Conservation (phyloP, 768 basidiomycete genomes). For the button mushroom (Agaricus bisporus) region DNA sequence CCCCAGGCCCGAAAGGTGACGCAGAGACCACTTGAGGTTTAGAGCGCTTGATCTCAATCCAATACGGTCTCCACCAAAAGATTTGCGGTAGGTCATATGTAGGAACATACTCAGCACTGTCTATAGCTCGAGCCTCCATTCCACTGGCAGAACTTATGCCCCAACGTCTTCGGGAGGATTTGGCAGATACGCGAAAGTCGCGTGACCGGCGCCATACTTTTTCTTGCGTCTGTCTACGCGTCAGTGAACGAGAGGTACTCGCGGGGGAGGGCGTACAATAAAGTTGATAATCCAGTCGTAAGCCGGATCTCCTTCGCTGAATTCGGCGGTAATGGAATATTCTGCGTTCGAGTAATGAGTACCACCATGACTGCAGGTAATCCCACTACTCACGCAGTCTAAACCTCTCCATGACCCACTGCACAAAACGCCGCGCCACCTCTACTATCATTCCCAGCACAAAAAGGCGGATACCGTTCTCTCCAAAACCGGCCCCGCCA, state of each 20-base stretch:
- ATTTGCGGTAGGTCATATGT: slow-evolving; percentile 32
- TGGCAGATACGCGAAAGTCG: slow-evolving; percentile 33
- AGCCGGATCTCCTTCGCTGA: slow-evolving; percentile 39
- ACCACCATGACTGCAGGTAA: background rate
- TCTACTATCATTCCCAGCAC: slow-evolving; percentile 33
- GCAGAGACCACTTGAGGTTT: slow-evolving; percentile 5
- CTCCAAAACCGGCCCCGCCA: slow-evolving; percentile 12
- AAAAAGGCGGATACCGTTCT: slow-evolving; percentile 24
- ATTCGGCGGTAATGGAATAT: slow-evolving; percentile 38
- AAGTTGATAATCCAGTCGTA: slow-evolving; percentile 45
- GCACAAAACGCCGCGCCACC: slow-evolving; percentile 30
- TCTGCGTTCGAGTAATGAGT: slow-evolving; percentile 20
- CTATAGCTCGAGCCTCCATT: slow-evolving; percentile 14
- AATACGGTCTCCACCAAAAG: slow-evolving; percentile 35
- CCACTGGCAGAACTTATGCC: slow-evolving; percentile 21
- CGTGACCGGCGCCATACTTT: slow-evolving; percentile 38
- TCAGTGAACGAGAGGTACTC: background rate
- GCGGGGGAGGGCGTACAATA: slow-evolving; percentile 23
- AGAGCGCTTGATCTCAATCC: slow-evolving; percentile 29
- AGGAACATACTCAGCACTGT: slow-evolving; percentile 34
- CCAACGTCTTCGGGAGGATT: slow-evolving; percentile 34
- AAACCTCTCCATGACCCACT: slow-evolving; percentile 30
- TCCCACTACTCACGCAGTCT: slow-evolving; percentile 27
- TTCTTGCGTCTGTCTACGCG: slow-evolving; percentile 29
- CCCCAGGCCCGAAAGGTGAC: slow-evolving; percentile 9